phyloP scores from a whole-genome alignment of 2,329 filamentous ascomycete genomes.

The Pseudogymnoascus sp. region DNA sequence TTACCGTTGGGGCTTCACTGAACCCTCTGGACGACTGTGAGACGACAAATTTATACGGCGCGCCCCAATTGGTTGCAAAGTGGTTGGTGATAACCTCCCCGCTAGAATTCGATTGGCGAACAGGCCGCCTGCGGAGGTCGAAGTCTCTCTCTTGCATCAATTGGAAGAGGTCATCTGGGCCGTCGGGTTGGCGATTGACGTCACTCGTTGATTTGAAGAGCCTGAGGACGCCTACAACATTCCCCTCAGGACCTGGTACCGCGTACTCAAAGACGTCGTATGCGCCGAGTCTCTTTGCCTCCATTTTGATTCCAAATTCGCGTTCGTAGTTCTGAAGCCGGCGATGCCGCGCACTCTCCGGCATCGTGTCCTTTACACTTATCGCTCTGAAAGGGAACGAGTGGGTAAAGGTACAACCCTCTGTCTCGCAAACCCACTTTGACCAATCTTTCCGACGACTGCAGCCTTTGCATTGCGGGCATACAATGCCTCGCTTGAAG shows the following conservation, averaged over 20 bases:
- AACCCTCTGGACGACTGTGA: slow-evolving; percentile 44
- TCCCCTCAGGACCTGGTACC: slow-evolving; percentile 35
- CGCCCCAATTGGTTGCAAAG: slow-evolving; percentile 43
- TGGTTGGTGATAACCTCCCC: slow-evolving; percentile 42
- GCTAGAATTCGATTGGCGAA: slow-evolving; percentile 23
- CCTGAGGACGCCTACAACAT: slow-evolving; percentile 39
- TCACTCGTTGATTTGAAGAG: slow-evolving; percentile 49
- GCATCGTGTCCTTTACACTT: background rate
- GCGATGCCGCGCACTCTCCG: background rate
- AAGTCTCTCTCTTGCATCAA: slow-evolving; percentile 38
- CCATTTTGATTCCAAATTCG: background rate
- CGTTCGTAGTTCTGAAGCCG: background rate
- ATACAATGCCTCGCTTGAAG: slow-evolving; percentile 58
- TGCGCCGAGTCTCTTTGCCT: slow-evolving; percentile 13
- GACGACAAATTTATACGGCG: slow-evolving; percentile 59
- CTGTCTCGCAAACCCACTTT: slow-evolving; percentile 51
- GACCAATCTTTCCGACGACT: slow-evolving; percentile 52
- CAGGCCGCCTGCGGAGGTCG: slow-evolving; percentile 37
- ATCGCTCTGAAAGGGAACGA: slow-evolving; percentile 20
- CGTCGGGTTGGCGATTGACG: slow-evolving; percentile 42
- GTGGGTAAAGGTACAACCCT: slow-evolving; percentile 40
- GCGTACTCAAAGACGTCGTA: slow-evolving; percentile 33
- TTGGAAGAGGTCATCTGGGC: slow-evolving; percentile 54
- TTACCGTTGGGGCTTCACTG: slow-evolving; percentile 36
- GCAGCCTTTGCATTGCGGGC: slow-evolving; percentile 54